Percentiles rank a stretch among this genome's conserved stretches.
Evolutionary conservation across 2,329 filamentous ascomycete species (phyloP).

Genomic region (Penicillium olsonii): DNA sequence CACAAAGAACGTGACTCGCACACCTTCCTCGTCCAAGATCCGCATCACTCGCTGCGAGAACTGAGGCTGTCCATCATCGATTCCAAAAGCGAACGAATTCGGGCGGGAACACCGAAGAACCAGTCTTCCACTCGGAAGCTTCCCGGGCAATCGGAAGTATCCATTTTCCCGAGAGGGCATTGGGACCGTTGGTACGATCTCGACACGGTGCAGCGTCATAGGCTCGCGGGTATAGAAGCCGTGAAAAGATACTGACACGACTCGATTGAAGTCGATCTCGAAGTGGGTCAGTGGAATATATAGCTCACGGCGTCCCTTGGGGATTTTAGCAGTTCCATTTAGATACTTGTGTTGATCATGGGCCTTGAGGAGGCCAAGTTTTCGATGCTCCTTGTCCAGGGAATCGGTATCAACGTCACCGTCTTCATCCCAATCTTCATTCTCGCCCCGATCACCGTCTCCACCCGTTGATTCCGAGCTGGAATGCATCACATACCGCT

Average conservation of each 20-base stretch:
- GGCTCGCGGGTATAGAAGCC: constrained; percentile 61
- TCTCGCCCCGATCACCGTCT: neutral
- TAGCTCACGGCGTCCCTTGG: constrained; percentile 47
- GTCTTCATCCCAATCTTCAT: neutral
- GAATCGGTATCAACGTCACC: neutral
- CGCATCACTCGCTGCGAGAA: constrained; percentile 62
- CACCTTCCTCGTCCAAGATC: constrained; percentile 61
- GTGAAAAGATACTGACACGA: constrained; percentile 63
- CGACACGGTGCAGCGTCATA: constrained; percentile 58
- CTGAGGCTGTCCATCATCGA: constrained; percentile 66
- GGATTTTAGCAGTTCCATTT: neutral
- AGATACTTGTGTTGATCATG: neutral
- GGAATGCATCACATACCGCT: constrained; percentile 51
- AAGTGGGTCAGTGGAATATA: constrained; percentile 70
- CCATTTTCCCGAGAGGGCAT: constrained; percentile 19
- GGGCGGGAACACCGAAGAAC: constrained; percentile 66
- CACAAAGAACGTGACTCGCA: constrained; percentile 72
- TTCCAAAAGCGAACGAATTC: constrained; percentile 71
- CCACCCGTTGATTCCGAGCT: neutral
- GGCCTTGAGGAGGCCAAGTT: neutral
- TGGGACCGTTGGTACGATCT: constrained; percentile 61
- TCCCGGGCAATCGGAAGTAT: constrained; percentile 56
- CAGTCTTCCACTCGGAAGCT: constrained; percentile 62
- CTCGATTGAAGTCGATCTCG: constrained; percentile 58
- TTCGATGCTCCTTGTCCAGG: neutral